Conservation (phyloP, 805 yeast species). For the Wickerhamomyces ciferrii region DNA sequence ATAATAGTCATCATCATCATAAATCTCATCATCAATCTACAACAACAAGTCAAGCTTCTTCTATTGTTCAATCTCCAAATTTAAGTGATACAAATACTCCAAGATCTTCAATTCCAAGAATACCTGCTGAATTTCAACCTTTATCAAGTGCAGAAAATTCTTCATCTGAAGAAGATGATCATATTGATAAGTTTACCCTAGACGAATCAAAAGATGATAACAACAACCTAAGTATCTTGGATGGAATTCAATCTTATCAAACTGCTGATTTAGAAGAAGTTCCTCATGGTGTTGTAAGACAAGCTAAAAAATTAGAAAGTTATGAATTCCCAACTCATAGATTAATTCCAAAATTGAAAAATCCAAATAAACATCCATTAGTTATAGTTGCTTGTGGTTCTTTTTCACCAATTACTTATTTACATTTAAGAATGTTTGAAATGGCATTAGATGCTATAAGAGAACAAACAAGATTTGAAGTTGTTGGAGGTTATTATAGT, state of each 20-base stretch:
- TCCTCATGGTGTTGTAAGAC: slow-evolving; percentile 89
- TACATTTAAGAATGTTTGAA: slow-evolving; percentile 95
- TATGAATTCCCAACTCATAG: slow-evolving; percentile 89
- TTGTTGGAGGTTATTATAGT: slow-evolving; percentile 92
- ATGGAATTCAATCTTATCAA: slow-evolving; percentile 40
- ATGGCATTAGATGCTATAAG: slow-evolving; percentile 94
- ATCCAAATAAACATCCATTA: slow-evolving; percentile 77
- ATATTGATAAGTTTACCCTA: slow-evolving; percentile 5
- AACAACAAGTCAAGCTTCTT: slow-evolving; percentile 4
- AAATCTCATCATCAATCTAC: slow-evolving; percentile 3
- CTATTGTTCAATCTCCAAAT: slow-evolving; percentile 6
- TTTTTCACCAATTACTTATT: slow-evolving; percentile 90
- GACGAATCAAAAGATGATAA: slow-evolving; percentile 12
- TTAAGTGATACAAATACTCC: slow-evolving; percentile 34
- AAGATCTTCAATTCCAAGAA: slow-evolving; percentile 39
- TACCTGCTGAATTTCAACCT: slow-evolving; percentile 55
- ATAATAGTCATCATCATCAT: slow-evolving; percentile 6
- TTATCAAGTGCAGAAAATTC: slow-evolving; percentile 37
- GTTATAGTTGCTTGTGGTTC: slow-evolving; percentile 98
- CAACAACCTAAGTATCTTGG: slow-evolving; percentile 17
- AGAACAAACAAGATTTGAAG: slow-evolving; percentile 91
- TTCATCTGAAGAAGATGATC: slow-evolving; percentile 26
- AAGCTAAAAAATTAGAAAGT: slow-evolving; percentile 62
- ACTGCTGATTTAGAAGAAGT: slow-evolving; percentile 96
- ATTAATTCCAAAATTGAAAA: slow-evolving; percentile 61